Conservation (phyloP, 2,329 filamentous ascomycete genomes). For the Penicillium capsulatum region DNA sequence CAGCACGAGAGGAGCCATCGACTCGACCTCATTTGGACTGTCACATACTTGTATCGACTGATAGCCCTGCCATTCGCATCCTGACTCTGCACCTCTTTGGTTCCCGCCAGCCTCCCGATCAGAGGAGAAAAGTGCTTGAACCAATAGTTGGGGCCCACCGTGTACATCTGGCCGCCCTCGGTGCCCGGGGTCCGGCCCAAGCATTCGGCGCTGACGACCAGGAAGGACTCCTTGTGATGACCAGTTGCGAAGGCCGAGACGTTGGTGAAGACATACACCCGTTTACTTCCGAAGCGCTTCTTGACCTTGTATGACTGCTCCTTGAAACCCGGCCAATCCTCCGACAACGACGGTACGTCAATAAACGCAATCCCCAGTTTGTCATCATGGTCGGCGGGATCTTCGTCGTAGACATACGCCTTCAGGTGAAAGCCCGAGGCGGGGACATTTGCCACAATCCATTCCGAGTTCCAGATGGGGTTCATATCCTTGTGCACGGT, state of each 20-base stretch:
- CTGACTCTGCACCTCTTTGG: slow-evolving; percentile 59
- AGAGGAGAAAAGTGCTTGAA: slow-evolving; percentile 84
- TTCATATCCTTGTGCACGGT: slow-evolving; percentile 69
- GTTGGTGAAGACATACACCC: slow-evolving; percentile 72
- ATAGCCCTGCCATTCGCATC: slow-evolving; percentile 51
- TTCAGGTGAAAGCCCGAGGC: slow-evolving; percentile 77
- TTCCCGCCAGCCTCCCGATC: slow-evolving; percentile 75
- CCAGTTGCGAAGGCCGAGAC: slow-evolving; percentile 60
- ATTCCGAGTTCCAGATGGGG: slow-evolving; percentile 77
- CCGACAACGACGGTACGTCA: slow-evolving; percentile 55
- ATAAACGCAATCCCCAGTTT: slow-evolving; percentile 81
- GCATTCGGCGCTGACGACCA: slow-evolving; percentile 72
- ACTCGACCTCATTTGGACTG: not conserved
- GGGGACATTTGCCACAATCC: slow-evolving; percentile 85
- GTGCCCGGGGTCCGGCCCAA: slow-evolving; percentile 66
- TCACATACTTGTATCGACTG: slow-evolving; percentile 70
- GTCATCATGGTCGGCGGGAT: slow-evolving; percentile 80
- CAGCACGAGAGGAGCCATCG: slow-evolving; percentile 3
- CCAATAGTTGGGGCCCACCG: slow-evolving; percentile 70
- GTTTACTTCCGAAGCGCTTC: slow-evolving; percentile 77
- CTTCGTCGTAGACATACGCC: slow-evolving; percentile 84
- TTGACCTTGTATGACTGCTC: slow-evolving; percentile 66
- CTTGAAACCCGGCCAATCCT: slow-evolving; percentile 65
- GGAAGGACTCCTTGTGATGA: slow-evolving; percentile 60
- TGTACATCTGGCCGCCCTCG: slow-evolving; percentile 68